Percentiles rank a stretch among this genome's conserved stretches.
Conservation (phyloP, 2,329 filamentous ascomycete genomes). For the Colletotrichum shisoi region DNA sequence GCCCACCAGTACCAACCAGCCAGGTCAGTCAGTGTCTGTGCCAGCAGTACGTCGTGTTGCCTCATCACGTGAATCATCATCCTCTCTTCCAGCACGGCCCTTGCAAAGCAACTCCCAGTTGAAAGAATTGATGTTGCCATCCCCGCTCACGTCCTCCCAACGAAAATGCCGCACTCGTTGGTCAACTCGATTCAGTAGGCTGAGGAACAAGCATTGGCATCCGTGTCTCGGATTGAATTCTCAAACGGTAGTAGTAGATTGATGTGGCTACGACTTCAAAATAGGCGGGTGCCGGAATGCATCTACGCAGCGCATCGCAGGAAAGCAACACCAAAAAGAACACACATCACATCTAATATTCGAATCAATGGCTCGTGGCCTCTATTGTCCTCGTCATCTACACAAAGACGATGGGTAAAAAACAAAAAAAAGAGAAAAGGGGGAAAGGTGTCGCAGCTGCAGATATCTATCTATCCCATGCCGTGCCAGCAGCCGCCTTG, state of each 20-base stretch:
- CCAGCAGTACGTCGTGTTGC: neutral
- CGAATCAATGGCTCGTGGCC: slow-evolving; percentile 30
- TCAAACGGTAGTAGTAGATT: too few species aligned
- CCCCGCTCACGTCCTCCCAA: neutral
- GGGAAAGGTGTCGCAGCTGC: slow-evolving; percentile 24
- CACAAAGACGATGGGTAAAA: slow-evolving; percentile 22
- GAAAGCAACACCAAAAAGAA: neutral
- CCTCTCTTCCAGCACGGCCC: neutral
- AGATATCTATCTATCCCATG: slow-evolving; percentile 36
- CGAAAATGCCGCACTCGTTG: too few species aligned
- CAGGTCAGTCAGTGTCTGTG: neutral
- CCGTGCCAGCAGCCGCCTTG: slow-evolving; percentile 28
- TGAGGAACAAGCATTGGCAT: too few species aligned
- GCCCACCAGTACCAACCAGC: too few species aligned
- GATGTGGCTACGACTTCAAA: too few species aligned
- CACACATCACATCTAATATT: neutral
- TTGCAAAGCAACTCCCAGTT: neutral
- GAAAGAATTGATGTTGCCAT: neutral
- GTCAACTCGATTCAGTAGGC: too few species aligned
- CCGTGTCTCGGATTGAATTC: too few species aligned
- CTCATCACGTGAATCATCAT: neutral
- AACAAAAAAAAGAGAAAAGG: neutral
- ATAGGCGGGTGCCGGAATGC: too few species aligned
- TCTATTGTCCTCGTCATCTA: slow-evolving; percentile 39
- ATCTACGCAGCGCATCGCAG: neutral